A percentile compares a stretch with the other conserved stretches of the same genome.
Conservation (phyloP, 2,329 filamentous ascomycete genomes). For the Anisogramma anomala region DNA sequence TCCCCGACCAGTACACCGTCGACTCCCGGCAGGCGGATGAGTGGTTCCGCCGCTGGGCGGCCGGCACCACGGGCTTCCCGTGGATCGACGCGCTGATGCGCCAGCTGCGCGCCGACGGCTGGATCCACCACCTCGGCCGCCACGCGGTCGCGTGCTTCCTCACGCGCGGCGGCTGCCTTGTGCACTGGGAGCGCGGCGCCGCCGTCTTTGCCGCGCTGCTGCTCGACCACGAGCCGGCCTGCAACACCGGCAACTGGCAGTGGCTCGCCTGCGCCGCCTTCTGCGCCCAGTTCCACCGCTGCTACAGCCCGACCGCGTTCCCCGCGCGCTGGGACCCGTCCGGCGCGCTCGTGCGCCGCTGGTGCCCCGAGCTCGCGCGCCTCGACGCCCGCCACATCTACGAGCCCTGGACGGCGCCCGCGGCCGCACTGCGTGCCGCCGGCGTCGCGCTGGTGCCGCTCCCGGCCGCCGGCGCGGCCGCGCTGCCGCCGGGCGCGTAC, state of each 20-base stretch:
- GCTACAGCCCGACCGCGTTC: constrained; percentile 60
- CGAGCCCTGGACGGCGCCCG: constrained; percentile 65
- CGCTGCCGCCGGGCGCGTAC: constrained; percentile 41
- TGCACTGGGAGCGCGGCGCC: constrained; percentile 67
- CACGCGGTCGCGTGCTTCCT: constrained; percentile 73
- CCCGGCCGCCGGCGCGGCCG: constrained; percentile 29
- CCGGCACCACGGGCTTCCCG: constrained; percentile 61
- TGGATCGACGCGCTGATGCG: constrained; percentile 76
- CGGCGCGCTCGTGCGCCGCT: constrained; percentile 51
- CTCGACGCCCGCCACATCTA: constrained; percentile 62
- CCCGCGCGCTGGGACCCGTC: constrained; percentile 65
- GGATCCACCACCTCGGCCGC: constrained; percentile 69
- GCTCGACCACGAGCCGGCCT: constrained; percentile 63
- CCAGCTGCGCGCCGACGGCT: constrained; percentile 58
- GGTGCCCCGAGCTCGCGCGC: constrained; percentile 53
- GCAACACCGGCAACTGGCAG: constrained; percentile 68
- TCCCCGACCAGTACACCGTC: constrained; percentile 51
- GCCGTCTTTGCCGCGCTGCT: constrained; percentile 69
- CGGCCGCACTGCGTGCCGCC: constrained; percentile 56
- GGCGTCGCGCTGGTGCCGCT: constrained; percentile 31
- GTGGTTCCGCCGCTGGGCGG: constrained; percentile 58
- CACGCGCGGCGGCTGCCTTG: constrained; percentile 67
- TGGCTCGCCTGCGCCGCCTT: constrained; percentile 69
- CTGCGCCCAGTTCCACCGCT: constrained; percentile 59
- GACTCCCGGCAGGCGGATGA: constrained; percentile 50